phyloP scores from a whole-genome alignment of 1,284 basidiomycete genomes.

The Microstroma glucosiphilum region DNA sequence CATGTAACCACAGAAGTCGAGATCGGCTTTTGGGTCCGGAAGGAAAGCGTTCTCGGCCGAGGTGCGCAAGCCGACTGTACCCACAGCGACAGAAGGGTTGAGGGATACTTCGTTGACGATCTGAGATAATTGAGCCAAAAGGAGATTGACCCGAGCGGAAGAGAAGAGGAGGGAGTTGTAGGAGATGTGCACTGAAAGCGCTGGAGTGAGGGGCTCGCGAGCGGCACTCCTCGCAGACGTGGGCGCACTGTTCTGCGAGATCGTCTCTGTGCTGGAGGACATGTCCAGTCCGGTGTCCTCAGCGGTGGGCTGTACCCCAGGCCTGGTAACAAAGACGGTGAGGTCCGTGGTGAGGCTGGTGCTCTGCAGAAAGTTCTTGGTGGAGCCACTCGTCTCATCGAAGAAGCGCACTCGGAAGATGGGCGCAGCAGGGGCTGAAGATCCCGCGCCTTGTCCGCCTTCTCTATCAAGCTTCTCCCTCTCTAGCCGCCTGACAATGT shows the following conservation, averaged over 20 bases:
- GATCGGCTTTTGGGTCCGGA: slow-evolving; percentile 76
- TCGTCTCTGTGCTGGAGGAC: slow-evolving; percentile 6
- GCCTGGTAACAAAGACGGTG: slow-evolving; percentile 61
- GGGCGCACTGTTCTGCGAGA: slow-evolving; percentile 5
- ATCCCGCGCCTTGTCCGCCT: slow-evolving; percentile 16
- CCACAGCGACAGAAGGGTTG: slow-evolving; percentile 52
- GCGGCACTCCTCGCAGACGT: slow-evolving; percentile 8
- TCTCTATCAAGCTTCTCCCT: slow-evolving; percentile 30
- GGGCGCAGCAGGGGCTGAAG: slow-evolving; percentile 27
- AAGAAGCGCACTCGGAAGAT: slow-evolving; percentile 94
- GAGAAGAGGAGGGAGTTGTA: slow-evolving; percentile 96
- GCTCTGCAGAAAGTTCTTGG: slow-evolving; percentile 50
- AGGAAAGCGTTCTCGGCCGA: slow-evolving; percentile 67
- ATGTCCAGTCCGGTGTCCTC: slow-evolving; percentile 8
- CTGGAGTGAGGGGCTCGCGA: slow-evolving; percentile 54
- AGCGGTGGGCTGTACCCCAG: slow-evolving; percentile 21
- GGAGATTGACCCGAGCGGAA: slow-evolving; percentile 65
- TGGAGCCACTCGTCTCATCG: slow-evolving; percentile 70
- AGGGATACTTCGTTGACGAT: slow-evolving; percentile 67
- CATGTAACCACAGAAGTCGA: slow-evolving; percentile 95
- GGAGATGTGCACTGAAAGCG: slow-evolving; percentile 72
- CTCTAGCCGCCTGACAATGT: slow-evolving; percentile 60
- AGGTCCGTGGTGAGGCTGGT: slow-evolving; percentile 77
- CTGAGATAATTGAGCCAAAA: slow-evolving; percentile 78
- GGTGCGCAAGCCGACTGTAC: slow-evolving; percentile 51